Base-by-base conservation (phyloP, 2,329 filamentous ascomycete genomes). In the Ceratocystis lukuohia region DNA sequence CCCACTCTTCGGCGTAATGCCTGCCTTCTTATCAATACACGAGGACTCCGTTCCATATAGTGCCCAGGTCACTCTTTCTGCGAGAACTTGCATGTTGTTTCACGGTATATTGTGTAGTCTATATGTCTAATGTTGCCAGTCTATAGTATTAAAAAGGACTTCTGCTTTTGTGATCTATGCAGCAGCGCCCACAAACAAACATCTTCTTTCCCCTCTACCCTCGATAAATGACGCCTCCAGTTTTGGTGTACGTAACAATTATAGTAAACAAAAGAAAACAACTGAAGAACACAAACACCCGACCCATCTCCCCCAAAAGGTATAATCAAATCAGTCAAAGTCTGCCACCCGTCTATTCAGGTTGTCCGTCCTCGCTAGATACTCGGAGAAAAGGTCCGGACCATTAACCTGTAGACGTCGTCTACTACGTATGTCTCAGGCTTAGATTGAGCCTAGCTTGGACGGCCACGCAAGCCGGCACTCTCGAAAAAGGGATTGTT, bases 91-190 rank as follows among this genome's bases (percentile, higher is more conserved):
- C 41, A 46, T 28, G 41, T 28, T 63, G 61, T 50, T 62, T 62
- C 28, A 48, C 61, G 50, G 62, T 62, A 63, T 66, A 66, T 66
- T 66, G 33, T 63, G 65, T 66, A 62, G 57, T 66, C 65, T 66
- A 66, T 66, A 62, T 62, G 65, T 66, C 65, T 66, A 66, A 48
- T 66, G 59, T 66, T 66, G 53, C 20, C 61, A 66, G 65, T 66
- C 65, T 66, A 66, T 57, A 57, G 53, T 57, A 57, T 66, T 66
- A 66, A 66, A 66, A 66, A 48, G 62, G 44, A 64, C 28, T 28
- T 57, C 61, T 17, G 37, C 61, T 63, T 48, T 28, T 66, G 41
- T 59, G 22, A 66, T 66, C 25, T 62, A 37, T 45, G 46, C 57
- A 57, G 45, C n/a, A 28, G 59, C 48, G 22, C 8, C 50, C 57